Conservation (phyloP, 2,329 filamentous ascomycete species). For the Venturia effusa region DNA sequence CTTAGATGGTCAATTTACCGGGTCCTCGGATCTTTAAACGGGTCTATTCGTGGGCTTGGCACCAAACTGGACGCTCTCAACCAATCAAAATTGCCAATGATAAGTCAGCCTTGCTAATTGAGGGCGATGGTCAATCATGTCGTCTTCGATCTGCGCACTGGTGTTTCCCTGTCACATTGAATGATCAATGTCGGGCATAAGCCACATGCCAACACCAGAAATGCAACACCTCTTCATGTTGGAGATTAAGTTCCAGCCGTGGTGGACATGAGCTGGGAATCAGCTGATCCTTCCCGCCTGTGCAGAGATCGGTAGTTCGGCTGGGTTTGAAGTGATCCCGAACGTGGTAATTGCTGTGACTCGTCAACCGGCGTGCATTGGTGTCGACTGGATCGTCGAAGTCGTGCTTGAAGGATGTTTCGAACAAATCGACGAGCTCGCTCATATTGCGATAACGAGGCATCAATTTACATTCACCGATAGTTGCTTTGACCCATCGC, state of each 20-base stretch:
- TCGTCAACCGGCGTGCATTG: neutral
- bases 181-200: neutral
- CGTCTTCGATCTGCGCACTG: neutral
- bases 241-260: neutral
- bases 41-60: neutral
- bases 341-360: neutral
- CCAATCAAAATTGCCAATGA: neutral
- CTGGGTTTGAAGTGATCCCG: neutral
- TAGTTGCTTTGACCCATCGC: neutral
- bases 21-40: neutral
- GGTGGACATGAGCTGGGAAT: neutral
- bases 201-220: neutral
- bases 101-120: constrained; percentile 2
- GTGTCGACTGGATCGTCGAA: neutral
- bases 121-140: neutral
- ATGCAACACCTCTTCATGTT: neutral
- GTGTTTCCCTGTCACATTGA: neutral
- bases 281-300: neutral
- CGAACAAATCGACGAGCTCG: neutral
- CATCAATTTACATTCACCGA: neutral
- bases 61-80: neutral
- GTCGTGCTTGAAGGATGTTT: neutral
- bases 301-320: neutral
- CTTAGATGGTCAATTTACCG: neutral
- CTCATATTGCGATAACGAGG: neutral